Percentiles rank a stretch among this genome's conserved stretches.
phyloP scores from a whole-genome alignment of 2,329 filamentous ascomycete genomes.

The Aspergillus tubingensis region DNA sequence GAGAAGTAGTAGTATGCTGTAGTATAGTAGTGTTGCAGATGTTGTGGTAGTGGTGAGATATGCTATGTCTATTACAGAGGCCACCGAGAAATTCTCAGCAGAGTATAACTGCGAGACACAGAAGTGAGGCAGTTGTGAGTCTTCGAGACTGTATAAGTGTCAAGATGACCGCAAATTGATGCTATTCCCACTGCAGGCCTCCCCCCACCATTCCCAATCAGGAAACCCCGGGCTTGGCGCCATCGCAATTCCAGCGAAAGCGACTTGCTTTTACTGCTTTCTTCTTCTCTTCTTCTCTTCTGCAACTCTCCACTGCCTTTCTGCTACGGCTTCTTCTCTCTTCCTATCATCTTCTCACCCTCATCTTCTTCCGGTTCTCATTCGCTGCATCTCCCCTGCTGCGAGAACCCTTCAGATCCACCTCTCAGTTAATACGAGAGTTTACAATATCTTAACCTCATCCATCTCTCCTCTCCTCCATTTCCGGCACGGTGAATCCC shows the following conservation, averaged over 20 bases:
- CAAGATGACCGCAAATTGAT: neutral
- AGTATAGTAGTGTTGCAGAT: neutral
- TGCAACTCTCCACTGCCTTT: neutral
- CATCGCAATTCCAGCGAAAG: constrained; percentile 8
- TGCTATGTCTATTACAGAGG: too few relatives aligned
- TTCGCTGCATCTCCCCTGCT: neutral
- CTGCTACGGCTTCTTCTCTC: neutral
- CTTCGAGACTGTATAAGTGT: too few relatives aligned
- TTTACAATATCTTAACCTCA: neutral
- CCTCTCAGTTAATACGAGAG: neutral
- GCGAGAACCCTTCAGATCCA: neutral
- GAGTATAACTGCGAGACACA: too few relatives aligned
- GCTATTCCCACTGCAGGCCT: neutral
- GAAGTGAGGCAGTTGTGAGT: too few relatives aligned
- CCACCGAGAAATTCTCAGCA: too few relatives aligned
- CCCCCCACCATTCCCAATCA: constrained; percentile 19
- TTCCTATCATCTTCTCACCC: neutral
- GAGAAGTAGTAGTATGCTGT: neutral
- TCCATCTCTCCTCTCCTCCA: neutral
- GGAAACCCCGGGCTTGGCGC: constrained; percentile 25
- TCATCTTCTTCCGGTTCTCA: neutral
- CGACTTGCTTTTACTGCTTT: constrained; percentile 7
- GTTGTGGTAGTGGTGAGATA: too few relatives aligned
- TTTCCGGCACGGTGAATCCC: neutral
- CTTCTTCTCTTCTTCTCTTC: neutral